Conservation (phyloP, 257 asterid species). For the Gentiana dahurica region DNA sequence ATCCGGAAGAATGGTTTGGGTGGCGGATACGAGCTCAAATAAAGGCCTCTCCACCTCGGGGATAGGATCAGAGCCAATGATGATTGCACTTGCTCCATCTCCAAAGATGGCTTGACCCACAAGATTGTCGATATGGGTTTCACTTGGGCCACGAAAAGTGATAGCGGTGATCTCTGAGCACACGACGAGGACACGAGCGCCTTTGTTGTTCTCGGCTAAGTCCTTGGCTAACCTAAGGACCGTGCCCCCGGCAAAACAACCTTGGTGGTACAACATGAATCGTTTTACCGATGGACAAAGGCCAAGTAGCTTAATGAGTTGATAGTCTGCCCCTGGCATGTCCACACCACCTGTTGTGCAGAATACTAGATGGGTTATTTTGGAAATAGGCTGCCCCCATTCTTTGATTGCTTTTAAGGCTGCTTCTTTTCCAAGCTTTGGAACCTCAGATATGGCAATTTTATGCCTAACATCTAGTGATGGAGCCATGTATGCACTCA, state of each 20-base stretch:
- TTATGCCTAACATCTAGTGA: constrained; percentile 59
- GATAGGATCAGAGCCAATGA: constrained; percentile 40
- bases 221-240: constrained; percentile 73
- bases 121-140: constrained; percentile 37
- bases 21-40: constrained; percentile 40
- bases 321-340: constrained; percentile 86
- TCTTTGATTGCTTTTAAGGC: constrained; percentile 67
- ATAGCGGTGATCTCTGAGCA: constrained; percentile 62
- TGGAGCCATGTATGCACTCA: constrained; percentile 50
- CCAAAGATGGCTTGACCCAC: constrained; percentile 60
- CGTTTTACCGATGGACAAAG: constrained; percentile 61
- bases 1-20: constrained; percentile 52
- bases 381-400: constrained; percentile 76
- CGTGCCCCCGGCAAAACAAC: constrained; percentile 68
- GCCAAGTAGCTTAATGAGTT: constrained; percentile 63
- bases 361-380: constrained; percentile 62
- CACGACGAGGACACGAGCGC: constrained; percentile 50
- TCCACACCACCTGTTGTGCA: constrained; percentile 82
- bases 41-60: constrained; percentile 40
- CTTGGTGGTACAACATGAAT: constrained; percentile 73
- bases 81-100: constrained; percentile 51
- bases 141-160: constrained; percentile 55
- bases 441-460: constrained; percentile 56
- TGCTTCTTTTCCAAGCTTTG: constrained; percentile 64
- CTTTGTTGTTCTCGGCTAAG: constrained; percentile 68